Percentiles rank a stretch among this genome's conserved stretches.
phyloP scores from a whole-genome alignment of 1,139 yeast species.

The Protomyces inouyei region DNA sequence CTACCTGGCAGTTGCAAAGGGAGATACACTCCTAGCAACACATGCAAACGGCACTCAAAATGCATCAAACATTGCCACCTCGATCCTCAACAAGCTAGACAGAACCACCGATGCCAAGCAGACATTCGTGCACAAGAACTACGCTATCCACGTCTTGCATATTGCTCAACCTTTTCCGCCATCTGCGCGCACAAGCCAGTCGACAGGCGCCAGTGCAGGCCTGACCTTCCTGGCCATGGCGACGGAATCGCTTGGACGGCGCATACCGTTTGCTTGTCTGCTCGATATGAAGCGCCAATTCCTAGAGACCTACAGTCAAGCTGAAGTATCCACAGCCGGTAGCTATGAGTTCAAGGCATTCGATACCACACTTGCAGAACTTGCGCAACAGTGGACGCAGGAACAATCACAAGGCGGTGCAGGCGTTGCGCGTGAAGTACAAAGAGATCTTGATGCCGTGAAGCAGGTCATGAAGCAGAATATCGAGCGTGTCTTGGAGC shows the following conservation, averaged over 20 bases:
- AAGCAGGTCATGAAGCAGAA: slow-evolving; percentile 42
- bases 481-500: slow-evolving; percentile 52
- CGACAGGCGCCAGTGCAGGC: slow-evolving; percentile 32
- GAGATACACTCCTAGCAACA: slow-evolving; percentile 14
- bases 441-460: slow-evolving; percentile 43
- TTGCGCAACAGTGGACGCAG: slow-evolving; percentile 26
- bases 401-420: background rate
- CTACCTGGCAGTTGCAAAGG: slow-evolving; percentile 17
- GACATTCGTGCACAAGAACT: slow-evolving; percentile 39
- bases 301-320: slow-evolving; percentile 31
- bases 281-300: slow-evolving; percentile 37
- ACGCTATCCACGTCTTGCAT: slow-evolving; percentile 40
- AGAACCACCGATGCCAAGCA: slow-evolving; percentile 26
- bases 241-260: slow-evolving; percentile 36
- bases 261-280: slow-evolving; percentile 39
- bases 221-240: slow-evolving; percentile 39
- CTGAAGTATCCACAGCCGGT: slow-evolving; percentile 32
- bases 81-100: slow-evolving; percentile 20
- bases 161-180: slow-evolving; percentile 28
- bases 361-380: slow-evolving; percentile 26
- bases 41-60: slow-evolving; percentile 23
- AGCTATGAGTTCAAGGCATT: slow-evolving; percentile 27
- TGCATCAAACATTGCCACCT: slow-evolving; percentile 8
- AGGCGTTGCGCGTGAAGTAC: slow-evolving; percentile 34
- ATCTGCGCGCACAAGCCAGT: slow-evolving; percentile 34